These are phyloP conservation scores for Podosphaera xanthii DNA, from an alignment of 2,329 filamentous ascomycete genomes.

Conservation along the genomic window DNA sequence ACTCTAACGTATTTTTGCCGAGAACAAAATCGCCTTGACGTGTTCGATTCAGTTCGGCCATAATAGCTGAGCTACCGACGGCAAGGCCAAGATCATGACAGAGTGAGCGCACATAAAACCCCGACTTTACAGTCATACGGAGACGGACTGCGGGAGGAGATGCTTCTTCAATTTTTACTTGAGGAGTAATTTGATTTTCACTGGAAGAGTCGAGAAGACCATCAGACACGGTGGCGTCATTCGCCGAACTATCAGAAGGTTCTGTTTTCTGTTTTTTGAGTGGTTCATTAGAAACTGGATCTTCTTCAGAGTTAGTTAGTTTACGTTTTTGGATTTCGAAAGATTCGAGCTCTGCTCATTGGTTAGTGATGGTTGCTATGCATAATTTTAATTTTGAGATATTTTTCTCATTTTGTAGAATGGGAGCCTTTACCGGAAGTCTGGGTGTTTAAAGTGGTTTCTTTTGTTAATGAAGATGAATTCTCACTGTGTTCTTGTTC, in stretches of 20 bases:
- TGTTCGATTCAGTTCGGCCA: slow-evolving; percentile 63
- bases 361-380: background rate
- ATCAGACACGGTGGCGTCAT: slow-evolving; percentile 15
- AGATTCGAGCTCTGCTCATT: slow-evolving; percentile 10
- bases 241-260: background rate
- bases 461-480: background rate
- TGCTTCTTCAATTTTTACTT: background rate
- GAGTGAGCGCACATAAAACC: slow-evolving; percentile 88
- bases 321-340: slow-evolving; percentile 15
- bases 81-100: slow-evolving; percentile 78
- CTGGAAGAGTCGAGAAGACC: slow-evolving; percentile 3
- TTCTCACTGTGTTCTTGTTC: background rate
- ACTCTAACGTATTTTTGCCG: slow-evolving; percentile 54
- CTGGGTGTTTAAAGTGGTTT: slow-evolving; percentile 8
- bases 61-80: slow-evolving; percentile 59
- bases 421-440: too few species aligned
- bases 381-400: too few species aligned
- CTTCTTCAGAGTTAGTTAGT: slow-evolving; percentile 13
- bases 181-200: background rate
- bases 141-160: slow-evolving; percentile 54
- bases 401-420: background rate
- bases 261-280: slow-evolving; percentile 8
- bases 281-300: slow-evolving; percentile 12
- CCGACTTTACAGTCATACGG: slow-evolving; percentile 79
- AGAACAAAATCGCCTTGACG: slow-evolving; percentile 65